Evolutionary conservation across 176 grass and related monocot species (phyloP).

Genomic region (Panicum miliaceum): DNA sequence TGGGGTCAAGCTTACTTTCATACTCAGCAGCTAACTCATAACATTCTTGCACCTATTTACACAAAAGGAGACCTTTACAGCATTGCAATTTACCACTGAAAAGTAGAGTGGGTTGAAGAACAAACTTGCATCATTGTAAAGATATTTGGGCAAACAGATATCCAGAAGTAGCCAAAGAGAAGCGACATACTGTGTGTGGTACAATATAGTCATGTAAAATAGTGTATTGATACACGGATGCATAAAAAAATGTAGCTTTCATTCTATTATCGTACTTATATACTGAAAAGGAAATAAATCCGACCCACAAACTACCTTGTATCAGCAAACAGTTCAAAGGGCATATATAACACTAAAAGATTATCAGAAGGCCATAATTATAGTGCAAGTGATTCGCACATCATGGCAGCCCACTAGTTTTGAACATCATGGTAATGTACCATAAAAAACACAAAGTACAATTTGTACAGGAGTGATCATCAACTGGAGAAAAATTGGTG

Average conservation of each 20-base stretch:
- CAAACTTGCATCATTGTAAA: background rate
- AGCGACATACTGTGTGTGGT: background rate
- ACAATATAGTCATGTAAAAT: constrained; percentile 3
- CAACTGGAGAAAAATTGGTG: background rate
- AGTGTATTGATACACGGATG: background rate
- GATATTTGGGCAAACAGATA: constrained; percentile 13
- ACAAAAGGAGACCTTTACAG: constrained; percentile 20
- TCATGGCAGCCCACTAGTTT: background rate
- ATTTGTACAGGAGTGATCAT: constrained; percentile 6
- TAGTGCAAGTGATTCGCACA: background rate
- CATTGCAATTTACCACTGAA: background rate
- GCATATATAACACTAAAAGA: background rate
- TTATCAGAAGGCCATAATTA: background rate
- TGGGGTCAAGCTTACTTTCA: constrained; percentile 64
- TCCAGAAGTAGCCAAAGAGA: background rate
- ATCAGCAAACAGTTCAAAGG: background rate
- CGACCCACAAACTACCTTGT: background rate
- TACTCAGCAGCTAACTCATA: constrained; percentile 94
- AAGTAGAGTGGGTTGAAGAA: background rate
- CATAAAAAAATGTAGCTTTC: background rate
- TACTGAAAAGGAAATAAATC: background rate
- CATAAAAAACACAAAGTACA: background rate
- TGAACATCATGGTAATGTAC: background rate
- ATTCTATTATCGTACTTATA: background rate
- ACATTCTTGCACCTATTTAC: constrained; percentile 85